Conservation (phyloP, 208 protist species). For the Trypanosoma avium region DNA sequence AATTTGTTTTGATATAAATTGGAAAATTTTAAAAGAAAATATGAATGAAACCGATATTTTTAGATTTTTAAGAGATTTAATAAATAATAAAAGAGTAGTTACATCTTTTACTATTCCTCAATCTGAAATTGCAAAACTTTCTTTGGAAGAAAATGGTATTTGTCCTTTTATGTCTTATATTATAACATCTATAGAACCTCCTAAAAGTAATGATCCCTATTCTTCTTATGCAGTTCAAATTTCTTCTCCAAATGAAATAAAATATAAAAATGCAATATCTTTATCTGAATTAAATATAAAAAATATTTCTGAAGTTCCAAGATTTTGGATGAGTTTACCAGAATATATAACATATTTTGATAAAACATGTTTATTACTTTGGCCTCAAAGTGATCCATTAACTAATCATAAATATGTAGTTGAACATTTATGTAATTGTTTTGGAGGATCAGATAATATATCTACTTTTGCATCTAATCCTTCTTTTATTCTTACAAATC, state of each 20-base stretch:
- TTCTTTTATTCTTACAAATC: slow-evolving; percentile 55
- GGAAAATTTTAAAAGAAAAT: slow-evolving; percentile 20
- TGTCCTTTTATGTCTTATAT: slow-evolving; percentile 35
- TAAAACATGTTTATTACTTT: slow-evolving; percentile 41
- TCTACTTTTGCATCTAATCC: slow-evolving; percentile 59
- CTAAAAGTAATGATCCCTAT: slow-evolving; percentile 21
- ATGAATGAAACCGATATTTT: slow-evolving; percentile 32
- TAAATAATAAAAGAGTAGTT: slow-evolving; percentile 23
- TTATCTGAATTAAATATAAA: slow-evolving; percentile 16
- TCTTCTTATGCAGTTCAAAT: slow-evolving; percentile 31
- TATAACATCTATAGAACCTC: slow-evolving; percentile 25
- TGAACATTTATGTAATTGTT: slow-evolving; percentile 24
- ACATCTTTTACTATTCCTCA: slow-evolving; percentile 17
- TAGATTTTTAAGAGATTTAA: slow-evolving; percentile 23
- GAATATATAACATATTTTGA: slow-evolving; percentile 59
- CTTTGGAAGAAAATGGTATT: slow-evolving; percentile 29
- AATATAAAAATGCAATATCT: slow-evolving; percentile 20
- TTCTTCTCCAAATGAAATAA: slow-evolving; percentile 21
- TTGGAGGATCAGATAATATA: slow-evolving; percentile 12
- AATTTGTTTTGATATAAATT: slow-evolving; percentile 50
- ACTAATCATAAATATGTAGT: slow-evolving; percentile 33
- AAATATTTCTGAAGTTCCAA: slow-evolving; percentile 32
- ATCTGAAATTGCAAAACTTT: slow-evolving; percentile 9
- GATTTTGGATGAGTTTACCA: slow-evolving; percentile 60
- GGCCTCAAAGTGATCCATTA: slow-evolving; percentile 55